Base-by-base conservation (phyloP, 1,284 basidiomycete species). In the Cutaneotrichosporon curvatum region DNA sequence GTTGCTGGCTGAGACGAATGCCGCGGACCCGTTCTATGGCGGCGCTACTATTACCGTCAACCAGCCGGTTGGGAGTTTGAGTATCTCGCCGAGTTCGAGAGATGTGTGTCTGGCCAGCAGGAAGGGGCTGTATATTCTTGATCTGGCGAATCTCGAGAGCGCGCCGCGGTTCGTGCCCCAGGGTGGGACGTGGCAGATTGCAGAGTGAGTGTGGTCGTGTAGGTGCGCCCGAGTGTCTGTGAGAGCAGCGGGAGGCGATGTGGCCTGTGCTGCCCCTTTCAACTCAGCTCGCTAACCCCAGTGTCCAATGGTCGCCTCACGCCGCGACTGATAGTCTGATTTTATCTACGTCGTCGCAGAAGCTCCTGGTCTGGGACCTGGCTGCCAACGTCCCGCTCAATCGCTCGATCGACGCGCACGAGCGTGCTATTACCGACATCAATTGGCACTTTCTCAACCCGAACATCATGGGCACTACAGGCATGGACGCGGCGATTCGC, bases 311-410 rank as follows among this genome's bases (percentile, higher is more conserved):
- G 92, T 94, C 92, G 45, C 94, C 94, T 1, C 92, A 97, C 64
- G 80, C 80, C 0, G 75, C 78, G 7, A 81, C 85, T 12, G 81
- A 84, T 40, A 83, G 94, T 59, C 90, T 92, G 61, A 89, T 98
- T 43, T 85, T 94, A 18, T 94, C 89, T 2, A 98, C 95, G 0
- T 94, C 88, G 0, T 87, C 87, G 40, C 89, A 96, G 68, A 95
- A 96, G 68, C 79, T 96, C 75, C 77, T 98, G 6, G 88, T 98
- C 50, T 98, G 94, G 94, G 96, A 98, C 63, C 77, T 98, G 1
- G 74, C 57, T 1, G 63, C 70, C 1, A 60, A 66, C 79, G n/a
- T 82, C 78, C 43, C 83, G 79, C 23, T 84, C 77, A n/a, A 89
- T 87, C 45, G 78, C 83, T 65, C 81, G 82, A 64, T 95, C 6